A percentile compares a stretch with the other conserved stretches of the same genome.
Evolutionary conservation across 441 rosid genomes (phyloP).

Genomic region (Pelargonium fulgidum): DNA sequence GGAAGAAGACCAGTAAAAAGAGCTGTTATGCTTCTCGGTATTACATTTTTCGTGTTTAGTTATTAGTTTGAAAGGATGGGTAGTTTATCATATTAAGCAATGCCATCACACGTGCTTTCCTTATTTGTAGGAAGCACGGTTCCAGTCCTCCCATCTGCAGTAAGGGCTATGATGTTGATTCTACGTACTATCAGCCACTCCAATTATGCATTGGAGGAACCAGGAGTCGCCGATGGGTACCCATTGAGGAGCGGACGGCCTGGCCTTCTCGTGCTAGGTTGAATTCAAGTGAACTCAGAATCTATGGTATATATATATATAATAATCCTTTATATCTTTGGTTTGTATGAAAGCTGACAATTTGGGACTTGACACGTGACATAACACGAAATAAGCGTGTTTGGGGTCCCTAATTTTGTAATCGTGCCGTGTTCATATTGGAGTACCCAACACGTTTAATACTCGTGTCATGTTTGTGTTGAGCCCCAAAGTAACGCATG

Average conservation of each 20-base stretch:
- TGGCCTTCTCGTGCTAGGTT: constrained; percentile 86
- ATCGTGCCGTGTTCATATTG: too few relatives aligned
- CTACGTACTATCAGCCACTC: constrained; percentile 88
- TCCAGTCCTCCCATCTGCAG: constrained; percentile 64
- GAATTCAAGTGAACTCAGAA: constrained; percentile 69
- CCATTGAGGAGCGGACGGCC: constrained; percentile 54
- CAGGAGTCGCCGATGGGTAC: constrained; percentile 76
- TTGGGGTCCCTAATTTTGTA: too few relatives aligned
- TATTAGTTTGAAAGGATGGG: neutral
- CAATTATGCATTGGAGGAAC: constrained; percentile 84
- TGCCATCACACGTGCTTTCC: neutral
- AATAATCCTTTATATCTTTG: neutral
- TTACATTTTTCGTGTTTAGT: constrained; percentile 17
- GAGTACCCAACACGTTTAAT: too few relatives aligned
- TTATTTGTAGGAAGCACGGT: constrained; percentile 55
- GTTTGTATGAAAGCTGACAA: neutral
- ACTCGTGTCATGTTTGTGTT: neutral
- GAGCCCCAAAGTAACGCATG: neutral
- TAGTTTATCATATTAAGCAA: neutral
- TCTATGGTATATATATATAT: constrained; percentile 44
- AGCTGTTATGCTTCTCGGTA: constrained; percentile 75
- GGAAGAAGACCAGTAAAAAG: constrained; percentile 84
- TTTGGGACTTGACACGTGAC: too few relatives aligned
- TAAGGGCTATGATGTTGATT: constrained; percentile 75
- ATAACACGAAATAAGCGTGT: too few relatives aligned